Evolutionary conservation across 352 stramenopile genomes (phyloP), one percentile per base, ranked within the genome.

Genomic region (Globisporangium paddicum): DNA sequence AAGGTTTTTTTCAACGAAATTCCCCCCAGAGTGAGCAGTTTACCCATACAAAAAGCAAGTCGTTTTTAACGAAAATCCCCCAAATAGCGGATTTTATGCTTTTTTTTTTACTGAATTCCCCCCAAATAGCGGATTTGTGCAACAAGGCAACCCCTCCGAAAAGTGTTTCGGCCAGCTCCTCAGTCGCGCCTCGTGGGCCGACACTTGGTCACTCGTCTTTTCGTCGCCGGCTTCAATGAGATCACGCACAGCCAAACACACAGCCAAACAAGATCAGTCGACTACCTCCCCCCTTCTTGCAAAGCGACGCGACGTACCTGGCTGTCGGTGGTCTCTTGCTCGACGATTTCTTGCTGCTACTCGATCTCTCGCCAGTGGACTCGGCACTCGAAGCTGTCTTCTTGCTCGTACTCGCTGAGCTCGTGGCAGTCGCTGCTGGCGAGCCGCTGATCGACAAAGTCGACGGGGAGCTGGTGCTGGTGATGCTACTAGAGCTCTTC

Each of bases 271-370:
- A 37, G 23, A 9, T 26, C 41, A 48, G 5, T n/a, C 28, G 7
- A 52, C 9, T 25, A 21, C 34, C 46, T 52, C 14, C 21, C 46
- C 0, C 2, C 46, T 25, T 23, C 18, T 38, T 26, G 16, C 6
- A n/a, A n/a, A n/a, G n/a, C n/a, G n/a, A n/a, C 9, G 7, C 19
- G 8, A 8, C 5, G 25, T 71, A 88, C 78, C 75, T 86, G 46
- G 78, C 78, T 8, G 78, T 88, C 0, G 78, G 73, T 1, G 78
- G 78, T 14, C 75, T 69, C 34, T 81, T 86, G 60, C 63, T 83
- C 19, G 73, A 68, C 55, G 69, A 77, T 58, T 90, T 90, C 60
- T 63, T 83, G 45, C 52, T 66, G 55, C 55, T 71, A 16, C 67
- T 82, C 10, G 34, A 41, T 45, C 32, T 50, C 35, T 50, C 48